Conservation (phyloP, 345 rosid genomes). For the Brassica cretica region DNA sequence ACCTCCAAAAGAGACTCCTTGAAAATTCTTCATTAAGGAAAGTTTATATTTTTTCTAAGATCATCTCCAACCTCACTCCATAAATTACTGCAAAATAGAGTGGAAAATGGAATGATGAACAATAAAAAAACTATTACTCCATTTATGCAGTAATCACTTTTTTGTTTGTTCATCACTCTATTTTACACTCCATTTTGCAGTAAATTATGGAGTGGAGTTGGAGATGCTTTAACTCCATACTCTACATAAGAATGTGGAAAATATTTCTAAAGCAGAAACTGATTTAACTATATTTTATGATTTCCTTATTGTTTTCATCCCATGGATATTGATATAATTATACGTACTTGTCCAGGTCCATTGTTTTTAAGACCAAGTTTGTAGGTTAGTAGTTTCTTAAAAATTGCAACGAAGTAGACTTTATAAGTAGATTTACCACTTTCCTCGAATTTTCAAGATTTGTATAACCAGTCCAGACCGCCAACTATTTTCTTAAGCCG, state of each 20-base stretch:
- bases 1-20: not conserved
- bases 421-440: not conserved
- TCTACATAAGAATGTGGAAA: not conserved
- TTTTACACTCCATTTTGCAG: too few relatives aligned
- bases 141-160: too few relatives aligned
- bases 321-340: not conserved
- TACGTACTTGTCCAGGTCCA: conserved; percentile 18
- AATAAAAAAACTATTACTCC: too few relatives aligned
- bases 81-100: too few relatives aligned
- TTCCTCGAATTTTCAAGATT: conserved; percentile 22
- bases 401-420: not conserved
- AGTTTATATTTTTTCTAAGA: not conserved
- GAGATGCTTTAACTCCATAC: not conserved
- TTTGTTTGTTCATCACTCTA: too few relatives aligned
- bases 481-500: not conserved
- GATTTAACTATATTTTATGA: not conserved
- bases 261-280: not conserved
- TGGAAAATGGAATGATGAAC: too few relatives aligned
- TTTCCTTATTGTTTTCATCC: not conserved
- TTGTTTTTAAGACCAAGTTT: conserved; percentile 30
- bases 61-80: too few relatives aligned
- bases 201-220: too few relatives aligned
- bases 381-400: not conserved
- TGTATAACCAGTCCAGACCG: conserved; percentile 12
- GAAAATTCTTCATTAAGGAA: not conserved